Evolutionary conservation across 768 basidiomycete species (phyloP).

Genomic region (Heimioporus sp.): DNA sequence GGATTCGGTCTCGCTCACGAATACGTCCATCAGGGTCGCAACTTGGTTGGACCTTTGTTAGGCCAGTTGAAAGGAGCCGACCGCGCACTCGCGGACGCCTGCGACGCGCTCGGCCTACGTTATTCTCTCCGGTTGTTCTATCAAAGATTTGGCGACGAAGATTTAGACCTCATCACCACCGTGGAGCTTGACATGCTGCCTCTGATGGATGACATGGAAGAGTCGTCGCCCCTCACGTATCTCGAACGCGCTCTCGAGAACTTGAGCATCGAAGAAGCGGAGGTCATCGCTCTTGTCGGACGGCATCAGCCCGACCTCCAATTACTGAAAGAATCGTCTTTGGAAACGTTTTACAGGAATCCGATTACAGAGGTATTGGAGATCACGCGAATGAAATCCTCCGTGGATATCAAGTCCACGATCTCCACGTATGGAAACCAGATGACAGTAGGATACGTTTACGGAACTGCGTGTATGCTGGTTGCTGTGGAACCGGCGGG

Average conservation of each 20-base stretch:
- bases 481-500: slow-evolving; percentile 3
- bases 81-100: slow-evolving; percentile 2
- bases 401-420: background rate
- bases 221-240: background rate
- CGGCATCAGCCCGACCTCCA: too few species aligned
- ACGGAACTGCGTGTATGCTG: slow-evolving; percentile 19
- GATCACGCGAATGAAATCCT: slow-evolving; percentile 11
- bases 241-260: background rate
- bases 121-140: slow-evolving; percentile 5
- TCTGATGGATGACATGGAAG: background rate
- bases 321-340: background rate
- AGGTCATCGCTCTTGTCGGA: slow-evolving; percentile 4
- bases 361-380: slow-evolving; percentile 9
- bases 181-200: background rate
- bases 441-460: slow-evolving; percentile 4
- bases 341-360: background rate
- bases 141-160: fast-evolving
- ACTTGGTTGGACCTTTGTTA: background rate
- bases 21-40: background rate
- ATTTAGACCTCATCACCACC: background rate
- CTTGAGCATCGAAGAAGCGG: slow-evolving; percentile 1
- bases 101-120: slow-evolving; percentile 3
- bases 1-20: slow-evolving; percentile 12
- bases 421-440: slow-evolving; percentile 6
- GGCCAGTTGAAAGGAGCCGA: slow-evolving; percentile 15